Evolutionary conservation across 805 yeast genomes (phyloP).

Genomic region (Monosporozyma unispora): DNA sequence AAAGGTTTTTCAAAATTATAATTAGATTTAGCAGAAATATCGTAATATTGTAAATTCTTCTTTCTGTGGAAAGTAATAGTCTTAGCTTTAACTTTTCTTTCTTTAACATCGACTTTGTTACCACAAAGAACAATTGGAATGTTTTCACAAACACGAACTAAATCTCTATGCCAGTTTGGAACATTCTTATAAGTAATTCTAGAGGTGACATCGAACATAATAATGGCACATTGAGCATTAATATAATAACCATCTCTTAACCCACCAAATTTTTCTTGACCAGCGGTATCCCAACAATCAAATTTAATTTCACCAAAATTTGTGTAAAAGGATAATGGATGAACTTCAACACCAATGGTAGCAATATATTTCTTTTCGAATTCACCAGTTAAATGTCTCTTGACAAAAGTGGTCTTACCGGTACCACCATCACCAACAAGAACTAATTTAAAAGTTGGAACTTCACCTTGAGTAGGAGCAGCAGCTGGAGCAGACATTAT

Average conservation of each 20-base stretch:
- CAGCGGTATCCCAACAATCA: slow-evolving; percentile 99
- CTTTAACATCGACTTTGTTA: slow-evolving; percentile 99
- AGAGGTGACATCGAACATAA: slow-evolving; percentile 98
- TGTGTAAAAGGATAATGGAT: slow-evolving; percentile 96
- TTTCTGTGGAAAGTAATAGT: slow-evolving; percentile 99
- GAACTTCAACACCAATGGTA: slow-evolving; percentile 98
- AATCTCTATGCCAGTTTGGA: slow-evolving; percentile 99
- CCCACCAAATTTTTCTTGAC: slow-evolving; percentile 99
- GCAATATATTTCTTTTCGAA: slow-evolving; percentile 98
- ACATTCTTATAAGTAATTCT: slow-evolving; percentile 99
- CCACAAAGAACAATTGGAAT: slow-evolving; percentile 98
- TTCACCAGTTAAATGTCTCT: slow-evolving; percentile 99
- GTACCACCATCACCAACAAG: slow-evolving; percentile 99
- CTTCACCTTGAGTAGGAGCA: slow-evolving; percentile 35
- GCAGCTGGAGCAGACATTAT: slow-evolving; percentile 11
- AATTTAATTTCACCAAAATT: slow-evolving; percentile 97
- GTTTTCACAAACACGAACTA: slow-evolving; percentile 99
- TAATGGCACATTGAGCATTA: slow-evolving; percentile 99
- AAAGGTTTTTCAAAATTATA: slow-evolving; percentile 99
- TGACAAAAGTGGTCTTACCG: slow-evolving; percentile 99
- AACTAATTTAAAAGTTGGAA: slow-evolving; percentile 96
- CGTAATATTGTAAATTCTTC: slow-evolving; percentile 99
- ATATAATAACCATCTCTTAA: slow-evolving; percentile 99
- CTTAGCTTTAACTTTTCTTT: slow-evolving; percentile 99
- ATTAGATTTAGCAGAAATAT: slow-evolving; percentile 98